These are phyloP conservation scores for Apiospora koreana DNA, from an alignment of 2,329 filamentous ascomycete species.

Conservation along the genomic window DNA sequence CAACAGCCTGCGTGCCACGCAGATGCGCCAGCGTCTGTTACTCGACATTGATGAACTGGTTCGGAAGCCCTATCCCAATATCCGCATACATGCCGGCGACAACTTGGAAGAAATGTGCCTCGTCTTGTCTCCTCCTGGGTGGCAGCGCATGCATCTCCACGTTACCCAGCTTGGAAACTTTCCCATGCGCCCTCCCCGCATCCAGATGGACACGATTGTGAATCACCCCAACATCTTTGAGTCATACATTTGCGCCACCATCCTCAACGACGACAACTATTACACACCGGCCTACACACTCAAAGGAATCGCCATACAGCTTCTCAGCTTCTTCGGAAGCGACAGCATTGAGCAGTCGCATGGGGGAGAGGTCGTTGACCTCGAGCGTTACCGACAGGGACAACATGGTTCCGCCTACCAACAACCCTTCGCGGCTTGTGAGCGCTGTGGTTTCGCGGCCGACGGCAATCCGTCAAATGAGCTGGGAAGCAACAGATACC, in stretches of 20 bases:
- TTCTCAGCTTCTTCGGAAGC: constrained; percentile 54
- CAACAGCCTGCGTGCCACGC: not conserved
- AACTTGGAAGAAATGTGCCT: constrained; percentile 42
- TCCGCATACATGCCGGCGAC: constrained; percentile 40
- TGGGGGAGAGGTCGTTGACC: constrained; percentile 20
- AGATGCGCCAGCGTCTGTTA: constrained; percentile 33
- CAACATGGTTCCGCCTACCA: not conserved
- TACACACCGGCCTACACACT: constrained; percentile 53
- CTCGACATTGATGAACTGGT: constrained; percentile 48
- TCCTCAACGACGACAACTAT: constrained; percentile 42
- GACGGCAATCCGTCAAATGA: not conserved
- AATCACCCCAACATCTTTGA: constrained; percentile 48
- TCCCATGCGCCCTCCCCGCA: constrained; percentile 39
- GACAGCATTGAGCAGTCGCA: constrained; percentile 43
- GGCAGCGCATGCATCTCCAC: constrained; percentile 43
- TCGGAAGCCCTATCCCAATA: constrained; percentile 46
- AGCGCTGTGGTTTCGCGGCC: not conserved
- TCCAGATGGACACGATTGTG: constrained; percentile 42
- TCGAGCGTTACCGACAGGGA: constrained; percentile 25
- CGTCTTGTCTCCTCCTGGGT: constrained; percentile 41
- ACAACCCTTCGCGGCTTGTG: not conserved
- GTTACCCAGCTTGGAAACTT: constrained; percentile 37
- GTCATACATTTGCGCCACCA: constrained; percentile 47
- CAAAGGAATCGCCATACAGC: constrained; percentile 49
- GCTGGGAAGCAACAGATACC: not conserved